Base-by-base conservation (phyloP, 306 rosid species). In the Luffa acutangula region DNA sequence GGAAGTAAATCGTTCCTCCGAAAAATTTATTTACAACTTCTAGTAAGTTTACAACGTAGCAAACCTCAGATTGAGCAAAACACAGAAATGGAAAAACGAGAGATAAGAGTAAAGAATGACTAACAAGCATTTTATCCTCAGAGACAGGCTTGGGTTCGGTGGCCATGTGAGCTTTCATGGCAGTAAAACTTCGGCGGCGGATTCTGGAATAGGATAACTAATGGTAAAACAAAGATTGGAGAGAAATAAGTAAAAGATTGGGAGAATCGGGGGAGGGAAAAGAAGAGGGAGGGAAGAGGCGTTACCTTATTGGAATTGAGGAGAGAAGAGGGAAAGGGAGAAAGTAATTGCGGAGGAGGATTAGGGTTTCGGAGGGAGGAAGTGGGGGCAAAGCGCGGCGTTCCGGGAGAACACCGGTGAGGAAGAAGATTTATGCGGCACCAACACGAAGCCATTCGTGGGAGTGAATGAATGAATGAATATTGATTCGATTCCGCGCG, bases 111-210 rank as follows among this genome's bases (percentile, higher is more conserved):
- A 51, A 63, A 7, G 43, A 34, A 53, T 34, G n/a, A 87, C 94
- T 79, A 60, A 95, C 98, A n/a, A 92, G 98, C 98, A 95, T 92
- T 88, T 86, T 85, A 62, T 90, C 85, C 59, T 82, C 89, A 17
- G 96, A 84, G 66, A 85, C 65, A 6, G 89, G 85, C 81, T 89
- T 89, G 66, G 86, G 89, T 69, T 88, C 97, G 46, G 89, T 91
- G 39, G 96, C 89, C 91, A 88, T 89, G 34, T 80, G 87, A 48
- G 90, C 74, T 82, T 76, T 87, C 74, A 85, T 84, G 37, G 83
- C 67, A 75, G 56, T 80, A 72, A n/a, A 57, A 42, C 79, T 81
- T 41, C 90, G 88, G 75, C 87, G 86, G 79, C 48, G 70, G 79
- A 77, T 57, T 78, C 72, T 56, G 80, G 87, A 77, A 76, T 45